Base-by-base conservation (phyloP, 2,329 filamentous ascomycete genomes). In the Pezicula radicicola region DNA sequence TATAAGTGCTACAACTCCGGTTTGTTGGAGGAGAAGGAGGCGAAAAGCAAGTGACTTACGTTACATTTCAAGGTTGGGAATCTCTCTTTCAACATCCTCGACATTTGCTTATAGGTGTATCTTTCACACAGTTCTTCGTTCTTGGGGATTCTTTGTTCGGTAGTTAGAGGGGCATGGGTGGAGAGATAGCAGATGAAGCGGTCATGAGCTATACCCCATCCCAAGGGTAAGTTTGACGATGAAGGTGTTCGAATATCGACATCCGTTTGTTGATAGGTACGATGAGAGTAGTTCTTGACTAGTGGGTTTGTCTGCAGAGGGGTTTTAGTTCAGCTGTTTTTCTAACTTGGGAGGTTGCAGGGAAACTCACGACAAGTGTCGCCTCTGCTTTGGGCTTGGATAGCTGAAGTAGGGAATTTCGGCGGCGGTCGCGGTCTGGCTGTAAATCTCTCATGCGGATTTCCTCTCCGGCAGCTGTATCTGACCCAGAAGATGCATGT, bases 151-250 rank as follows among this genome's bases (percentile, higher is more conserved):
- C 30, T 48, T 1, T 59, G 59, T 9, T 56, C 46, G 8, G 40
- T 42, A 8, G 60, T 60, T 9, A 64, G 46, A 13, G 61, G 63
- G 2, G 60, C 59, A 43, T 64, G 63, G 0, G 59, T 65, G 13
- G 59, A 55, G 8, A 64, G 54, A 41, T 64, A 65, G 1, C 60
- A 56, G 25, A 65, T 64, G 50, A 63, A 62, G 6, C 56, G 56
- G 28, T 63, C 63, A 30, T 65, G 60, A 27, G 53, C 53, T 9
- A 43, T 4, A 18, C 50, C 55, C 63, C 60, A 64, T 8, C 45
- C 35, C 19, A 33, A 48, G n/a, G 63, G 63, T 4, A 62, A 57
- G 1, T 48, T 47, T 5, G 52, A 50, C 36, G 56, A 62, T 3
- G 60, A 63, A 1, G 42, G 42, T 9, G 27, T 15, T 12, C 27